Base-by-base conservation (phyloP, 345 rosid genomes). In the Gossypium longicalyx region DNA sequence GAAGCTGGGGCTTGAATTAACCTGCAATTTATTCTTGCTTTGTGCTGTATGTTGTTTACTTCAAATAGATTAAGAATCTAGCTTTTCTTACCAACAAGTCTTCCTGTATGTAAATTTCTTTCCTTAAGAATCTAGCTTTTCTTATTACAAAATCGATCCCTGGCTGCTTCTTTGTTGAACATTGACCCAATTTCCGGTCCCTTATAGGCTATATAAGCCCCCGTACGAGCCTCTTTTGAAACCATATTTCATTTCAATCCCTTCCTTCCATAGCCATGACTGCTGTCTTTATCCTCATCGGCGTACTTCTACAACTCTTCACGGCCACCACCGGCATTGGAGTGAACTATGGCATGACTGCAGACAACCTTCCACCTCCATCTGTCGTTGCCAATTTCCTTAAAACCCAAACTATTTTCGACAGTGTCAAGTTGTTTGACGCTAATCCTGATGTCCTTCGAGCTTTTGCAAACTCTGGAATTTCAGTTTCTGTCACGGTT, bases 291-390 rank as follows among this genome's bases (percentile, higher is more conserved):
- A 44, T 81, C 65, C 44, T 75, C 29, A 4, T 77, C 71, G 15
- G 73, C 76, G 47, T 70, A 58, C 45, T 83, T 71, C 79, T 90
- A 80, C 71, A 74, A 77, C 80, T 84, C 78, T 79, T 87, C 71
- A 43, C 76, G 62, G 52, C 65, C 19, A 69, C 83, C 70, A 64
- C 70, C 2, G 78, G 89, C 80, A 82, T 93, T 12, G 98, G 98
- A 0, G 85, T 93, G 11, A 93, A 93, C 89, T 93, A 93, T 71
- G 98, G 98, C 6, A 89, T 92, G 19, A 67, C 87, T 5, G 93
- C 86, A 7, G 74, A 88, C 83, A 90, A 91, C 85, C 98, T 93
- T 22, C 98, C 94, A 0, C 80, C 94, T 0, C 93, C 97, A 0
- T 22, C 84, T 7, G 71, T 86, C 68, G 96, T 93, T 16, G 94